phyloP scores from a whole-genome alignment of 176 grass and related monocot species.

The Tuctoria greenei region DNA sequence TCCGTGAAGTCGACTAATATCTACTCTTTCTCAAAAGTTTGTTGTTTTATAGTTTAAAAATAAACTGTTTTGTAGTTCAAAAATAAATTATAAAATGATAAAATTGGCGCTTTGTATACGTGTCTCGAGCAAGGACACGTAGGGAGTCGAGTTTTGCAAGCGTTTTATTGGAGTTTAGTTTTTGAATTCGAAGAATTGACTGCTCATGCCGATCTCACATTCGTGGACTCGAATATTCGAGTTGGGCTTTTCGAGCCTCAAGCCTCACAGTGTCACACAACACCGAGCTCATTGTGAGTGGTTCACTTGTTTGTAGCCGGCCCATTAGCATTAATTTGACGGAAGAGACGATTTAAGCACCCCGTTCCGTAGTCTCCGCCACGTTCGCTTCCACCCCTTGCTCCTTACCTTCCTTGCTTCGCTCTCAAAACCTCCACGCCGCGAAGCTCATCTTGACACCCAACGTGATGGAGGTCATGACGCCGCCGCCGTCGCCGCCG shows the following conservation, averaged over 20 bases:
- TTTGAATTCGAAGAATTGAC: not conserved
- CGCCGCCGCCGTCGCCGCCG: not conserved
- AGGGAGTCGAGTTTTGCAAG: slow-evolving; percentile 5
- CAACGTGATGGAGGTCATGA: slow-evolving; percentile 43
- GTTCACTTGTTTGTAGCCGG: too few species aligned
- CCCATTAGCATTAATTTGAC: not conserved
- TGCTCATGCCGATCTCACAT: too few species aligned
- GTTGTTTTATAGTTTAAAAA: too few species aligned
- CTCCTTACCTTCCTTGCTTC: slow-evolving; percentile 8
- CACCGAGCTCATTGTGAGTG: too few species aligned
- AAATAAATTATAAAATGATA: not conserved
- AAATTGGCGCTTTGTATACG: slow-evolving; percentile 33
- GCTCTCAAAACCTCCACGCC: slow-evolving; percentile 23
- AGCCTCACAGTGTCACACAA: too few species aligned
- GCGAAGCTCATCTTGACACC: not conserved
- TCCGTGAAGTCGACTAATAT: too few species aligned
- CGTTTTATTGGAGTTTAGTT: not conserved
- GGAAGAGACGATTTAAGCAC: not conserved
- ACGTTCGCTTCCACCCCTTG: slow-evolving; percentile 11
- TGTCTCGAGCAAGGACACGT: slow-evolving; percentile 23
- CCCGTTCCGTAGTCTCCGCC: slow-evolving; percentile 33
- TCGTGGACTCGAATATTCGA: too few species aligned
- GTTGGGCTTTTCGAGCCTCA: too few species aligned
- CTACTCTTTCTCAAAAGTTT: too few species aligned
- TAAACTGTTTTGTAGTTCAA: slow-evolving; percentile 22